These are phyloP conservation scores for Blumeria hordei DNA, from an alignment of 2,329 filamentous ascomycete genomes.

Conservation along the genomic window DNA sequence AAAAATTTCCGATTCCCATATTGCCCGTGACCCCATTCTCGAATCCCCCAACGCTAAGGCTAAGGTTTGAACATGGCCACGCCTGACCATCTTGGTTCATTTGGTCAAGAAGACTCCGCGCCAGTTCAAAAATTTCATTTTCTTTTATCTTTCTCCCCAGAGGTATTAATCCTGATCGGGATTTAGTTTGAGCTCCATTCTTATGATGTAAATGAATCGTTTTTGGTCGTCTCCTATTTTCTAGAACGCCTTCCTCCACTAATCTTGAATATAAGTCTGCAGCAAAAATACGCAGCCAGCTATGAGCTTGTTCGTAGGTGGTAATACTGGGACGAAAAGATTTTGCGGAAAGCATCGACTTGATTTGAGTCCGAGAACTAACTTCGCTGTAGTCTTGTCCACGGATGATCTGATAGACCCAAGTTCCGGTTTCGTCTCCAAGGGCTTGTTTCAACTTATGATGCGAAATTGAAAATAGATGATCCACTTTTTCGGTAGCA, in stretches of 20 bases:
- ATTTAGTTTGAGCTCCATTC: conserved; percentile 47
- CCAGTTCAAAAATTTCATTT: conserved; percentile 44
- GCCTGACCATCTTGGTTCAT: conserved; percentile 53
- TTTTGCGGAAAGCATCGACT: conserved; percentile 92
- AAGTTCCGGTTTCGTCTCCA: conserved; percentile 62
- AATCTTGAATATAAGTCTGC: conserved; percentile 78
- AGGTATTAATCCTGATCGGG: conserved; percentile 53
- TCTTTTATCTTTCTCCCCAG: conserved; percentile 52
- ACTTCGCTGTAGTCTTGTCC: conserved; percentile 77
- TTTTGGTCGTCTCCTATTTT: conserved; percentile 67
- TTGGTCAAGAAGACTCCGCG: conserved; percentile 53
- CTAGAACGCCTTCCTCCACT: conserved; percentile 71
- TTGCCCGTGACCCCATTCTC: conserved; percentile 72
- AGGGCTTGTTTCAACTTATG: conserved; percentile 57
- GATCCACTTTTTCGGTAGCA: conserved; percentile 53
- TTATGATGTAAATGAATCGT: conserved; percentile 70
- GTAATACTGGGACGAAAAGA: conserved; percentile 74
- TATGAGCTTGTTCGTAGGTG: conserved; percentile 48
- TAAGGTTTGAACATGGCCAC: conserved; percentile 85
- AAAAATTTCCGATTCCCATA: conserved; percentile 61
- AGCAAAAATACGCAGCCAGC: conserved; percentile 77
- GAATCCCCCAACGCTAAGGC: conserved; percentile 72
- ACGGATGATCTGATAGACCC: conserved; percentile 66
- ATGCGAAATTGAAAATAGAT: conserved; percentile 46
- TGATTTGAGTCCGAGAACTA: conserved; percentile 76